Base-by-base conservation (phyloP, 176 grass and related monocot genomes). In the Aegilops bicornis region DNA sequence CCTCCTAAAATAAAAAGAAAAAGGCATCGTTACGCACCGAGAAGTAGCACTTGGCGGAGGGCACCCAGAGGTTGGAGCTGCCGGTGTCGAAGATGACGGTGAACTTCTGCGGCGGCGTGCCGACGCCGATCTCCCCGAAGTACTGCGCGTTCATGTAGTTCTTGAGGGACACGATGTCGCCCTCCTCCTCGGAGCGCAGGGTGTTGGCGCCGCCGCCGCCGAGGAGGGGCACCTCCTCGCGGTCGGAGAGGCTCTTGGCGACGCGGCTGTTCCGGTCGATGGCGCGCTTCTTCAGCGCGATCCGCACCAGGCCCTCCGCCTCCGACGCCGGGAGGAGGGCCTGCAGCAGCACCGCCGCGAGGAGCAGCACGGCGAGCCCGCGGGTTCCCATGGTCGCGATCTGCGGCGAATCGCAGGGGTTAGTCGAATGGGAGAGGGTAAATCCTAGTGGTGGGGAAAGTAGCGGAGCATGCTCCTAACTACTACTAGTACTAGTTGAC, bases 141-240 rank as follows among this genome's bases (percentile, higher is more conserved):
- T 96, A 99, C 88, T 99, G 97, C 1, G 97, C 97, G 79, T 99
- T 99, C 94, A 99, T 88, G 90, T 99, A 96, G 85, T 99, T 99
- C 72, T 96, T 99, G 4, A 99, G 94, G 64, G 84, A 87, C 3
- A 99, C 60, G 62, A 96, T 84, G 73, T 98, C 97, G 22, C 67
- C 75, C 63, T 90, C 91, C 5, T 42, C 62, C 0, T 42, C 82
- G 3, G 45, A 82, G 29, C 73, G 73, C 0, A 87, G 76, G 78
- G 40, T 50, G 73, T 82, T 82, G 47, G 71, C 84, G 14, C 79
- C 42, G 36, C 36, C 35, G 39, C 8, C 78, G 71, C 60, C 6
- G 45, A 87, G 24, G 73, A 52, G 73, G 14, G 3, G 71, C 33
- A 8, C 86, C 43, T 29, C 60, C 74, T 90, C 88, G 11, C 92